Evolutionary conservation across 257 asterid species (phyloP).

Genomic region (Solanum acaule): DNA sequence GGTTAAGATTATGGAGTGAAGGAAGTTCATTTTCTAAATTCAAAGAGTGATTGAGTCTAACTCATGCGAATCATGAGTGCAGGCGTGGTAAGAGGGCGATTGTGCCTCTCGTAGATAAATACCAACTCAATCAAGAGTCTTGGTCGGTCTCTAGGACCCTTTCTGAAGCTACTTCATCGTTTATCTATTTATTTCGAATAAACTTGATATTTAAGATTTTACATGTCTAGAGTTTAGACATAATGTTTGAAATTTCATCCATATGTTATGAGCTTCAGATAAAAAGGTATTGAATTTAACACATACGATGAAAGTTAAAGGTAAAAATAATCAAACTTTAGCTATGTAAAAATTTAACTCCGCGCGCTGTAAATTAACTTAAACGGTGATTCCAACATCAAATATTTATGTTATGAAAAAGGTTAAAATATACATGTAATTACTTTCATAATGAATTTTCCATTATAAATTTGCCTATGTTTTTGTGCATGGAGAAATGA

Average conservation of each 20-base stretch:
- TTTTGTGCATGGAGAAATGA: neutral
- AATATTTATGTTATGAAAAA: neutral
- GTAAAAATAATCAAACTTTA: accelerated
- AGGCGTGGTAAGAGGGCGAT: neutral
- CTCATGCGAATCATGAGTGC: neutral
- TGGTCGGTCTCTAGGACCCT: neutral
- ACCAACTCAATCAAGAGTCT: neutral
- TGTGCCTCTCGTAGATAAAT: neutral
- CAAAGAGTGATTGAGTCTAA: neutral
- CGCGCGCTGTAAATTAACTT: too few relatives aligned
- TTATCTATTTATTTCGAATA: neutral
- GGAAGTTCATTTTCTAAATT: neutral
- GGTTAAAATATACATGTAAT: neutral
- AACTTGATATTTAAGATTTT: too few relatives aligned
- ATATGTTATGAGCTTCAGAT: neutral
- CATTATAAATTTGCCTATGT: neutral
- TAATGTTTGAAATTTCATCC: neutral
- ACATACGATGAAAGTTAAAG: neutral
- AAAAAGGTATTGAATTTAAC: neutral
- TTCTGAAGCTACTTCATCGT: neutral
- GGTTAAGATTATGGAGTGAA: neutral
- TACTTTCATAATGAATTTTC: neutral
- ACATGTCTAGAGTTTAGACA: neutral
- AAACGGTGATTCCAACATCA: too few relatives aligned
- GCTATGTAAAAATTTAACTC: neutral